Evolutionary conservation across 177 flowering plant species (phyloP).

Genomic region (Tripterygium wilfordii): DNA sequence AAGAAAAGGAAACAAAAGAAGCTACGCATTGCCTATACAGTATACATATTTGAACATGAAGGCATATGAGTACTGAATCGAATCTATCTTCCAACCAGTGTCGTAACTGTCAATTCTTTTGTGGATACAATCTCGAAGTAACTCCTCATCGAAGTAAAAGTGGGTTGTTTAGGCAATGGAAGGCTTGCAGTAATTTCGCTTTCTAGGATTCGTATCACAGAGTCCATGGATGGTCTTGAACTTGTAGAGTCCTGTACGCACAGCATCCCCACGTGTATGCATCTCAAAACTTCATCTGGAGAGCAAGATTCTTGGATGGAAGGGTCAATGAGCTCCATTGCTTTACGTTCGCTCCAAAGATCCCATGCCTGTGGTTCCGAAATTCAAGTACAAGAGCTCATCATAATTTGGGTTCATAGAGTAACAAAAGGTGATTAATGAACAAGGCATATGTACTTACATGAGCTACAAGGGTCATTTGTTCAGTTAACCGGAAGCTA

Average conservation of each 20-base stretch:
- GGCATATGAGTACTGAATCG: background rate
- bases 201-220: slow-evolving; percentile 33
- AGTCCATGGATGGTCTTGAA: slow-evolving; percentile 31
- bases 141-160: slow-evolving; percentile 17
- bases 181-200: slow-evolving; percentile 16
- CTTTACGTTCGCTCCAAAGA: slow-evolving; percentile 6
- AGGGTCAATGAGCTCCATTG: background rate
- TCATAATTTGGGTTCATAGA: no score
- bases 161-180: slow-evolving; percentile 24
- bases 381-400: background rate
- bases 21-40: no score
- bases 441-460: slow-evolving; percentile 17
- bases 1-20: no score
- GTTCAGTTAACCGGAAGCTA: slow-evolving; percentile 25
- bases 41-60: background rate
- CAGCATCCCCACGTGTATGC: slow-evolving; percentile 11
- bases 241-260: slow-evolving; percentile 36
- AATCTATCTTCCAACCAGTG: slow-evolving; percentile 23
- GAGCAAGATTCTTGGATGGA: background rate
- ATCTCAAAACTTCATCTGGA: background rate
- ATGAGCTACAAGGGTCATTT: slow-evolving; percentile 18
- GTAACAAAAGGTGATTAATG: no score
- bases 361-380: slow-evolving; percentile 12
- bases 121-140: slow-evolving; percentile 18
- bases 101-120: slow-evolving; percentile 19